Percentiles rank a stretch among this genome's conserved stretches.
Conservation (phyloP, 2,329 filamentous ascomycete species). For the Aureobasidium sp. region DNA sequence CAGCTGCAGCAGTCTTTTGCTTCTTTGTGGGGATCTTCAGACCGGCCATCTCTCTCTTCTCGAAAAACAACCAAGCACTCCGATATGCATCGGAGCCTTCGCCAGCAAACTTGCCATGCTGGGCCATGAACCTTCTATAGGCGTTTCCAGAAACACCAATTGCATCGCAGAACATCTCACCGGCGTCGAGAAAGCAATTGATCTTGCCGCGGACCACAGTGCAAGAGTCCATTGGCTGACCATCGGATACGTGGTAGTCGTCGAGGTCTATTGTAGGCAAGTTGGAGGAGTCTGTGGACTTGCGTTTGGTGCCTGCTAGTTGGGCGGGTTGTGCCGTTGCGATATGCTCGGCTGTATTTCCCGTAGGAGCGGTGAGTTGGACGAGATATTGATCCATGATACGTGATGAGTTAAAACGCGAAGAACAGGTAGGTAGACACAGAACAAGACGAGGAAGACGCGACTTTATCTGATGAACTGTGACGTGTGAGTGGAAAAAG, state of each 20-base stretch:
- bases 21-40: constrained; percentile 41
- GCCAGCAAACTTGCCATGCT: constrained; percentile 44
- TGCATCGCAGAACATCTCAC: constrained; percentile 50
- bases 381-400: neutral
- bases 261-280: constrained; percentile 11
- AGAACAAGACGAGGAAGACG: neutral
- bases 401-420: neutral
- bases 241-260: constrained; percentile 6
- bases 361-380: constrained; percentile 1
- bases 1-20: constrained; percentile 40
- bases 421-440: neutral
- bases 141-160: constrained; percentile 40
- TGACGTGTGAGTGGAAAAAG: neutral
- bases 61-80: constrained; percentile 48
- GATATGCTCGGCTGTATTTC: neutral
- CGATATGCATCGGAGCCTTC: constrained; percentile 31
- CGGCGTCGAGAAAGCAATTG: constrained; percentile 44
- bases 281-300: neutral
- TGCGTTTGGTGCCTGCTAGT: constrained; percentile 19
- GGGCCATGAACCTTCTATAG: constrained; percentile 55
- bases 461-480: neutral
- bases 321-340: neutral
- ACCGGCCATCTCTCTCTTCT: constrained; percentile 55
- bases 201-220: constrained; percentile 39
- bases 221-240: constrained; percentile 13